phyloP scores from a whole-genome alignment of 768 basidiomycete species.

The Amanita muscaria region DNA sequence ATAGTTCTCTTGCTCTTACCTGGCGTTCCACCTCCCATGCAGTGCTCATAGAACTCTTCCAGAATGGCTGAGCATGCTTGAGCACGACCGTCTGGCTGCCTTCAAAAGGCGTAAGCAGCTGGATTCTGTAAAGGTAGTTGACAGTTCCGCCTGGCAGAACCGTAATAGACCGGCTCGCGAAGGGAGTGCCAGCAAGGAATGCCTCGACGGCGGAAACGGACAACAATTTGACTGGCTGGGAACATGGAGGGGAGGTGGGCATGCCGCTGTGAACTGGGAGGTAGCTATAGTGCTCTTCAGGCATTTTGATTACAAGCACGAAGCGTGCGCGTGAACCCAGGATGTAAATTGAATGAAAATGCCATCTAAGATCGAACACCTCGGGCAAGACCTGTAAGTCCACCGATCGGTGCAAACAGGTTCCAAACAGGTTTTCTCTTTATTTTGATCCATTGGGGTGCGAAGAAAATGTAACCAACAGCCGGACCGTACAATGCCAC shows the following conservation, averaged over 20 bases:
- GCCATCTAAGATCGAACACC: too few relatives aligned
- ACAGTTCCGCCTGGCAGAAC: conserved; percentile 28
- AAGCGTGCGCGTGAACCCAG: too few relatives aligned
- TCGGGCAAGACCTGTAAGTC: too few relatives aligned
- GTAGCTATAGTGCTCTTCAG: too few relatives aligned
- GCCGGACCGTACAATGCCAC: too few relatives aligned
- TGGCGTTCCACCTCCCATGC: neutral
- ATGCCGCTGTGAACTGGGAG: neutral
- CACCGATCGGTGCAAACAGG: too few relatives aligned
- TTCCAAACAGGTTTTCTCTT: too few relatives aligned
- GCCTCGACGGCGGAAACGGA: conserved; percentile 7
- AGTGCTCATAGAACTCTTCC: conserved; percentile 7
- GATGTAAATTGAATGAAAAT: too few relatives aligned
- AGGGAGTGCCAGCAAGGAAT: conserved; percentile 29
- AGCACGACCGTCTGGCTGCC: conserved; percentile 28
- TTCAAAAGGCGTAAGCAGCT: conserved; percentile 20
- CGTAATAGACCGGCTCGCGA: conserved; percentile 22
- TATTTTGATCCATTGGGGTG: too few relatives aligned
- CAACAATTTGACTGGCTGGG: neutral
- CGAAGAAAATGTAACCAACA: too few relatives aligned
- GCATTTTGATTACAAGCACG: too few relatives aligned
- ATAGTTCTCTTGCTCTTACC: neutral
- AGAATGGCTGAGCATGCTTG: conserved; percentile 35
- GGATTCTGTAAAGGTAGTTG: conserved; percentile 35
- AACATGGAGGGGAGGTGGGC: neutral